Evolutionary conservation across 1,284 basidiomycete species (phyloP), one percentile per base, ranked within the genome.

Genomic region (Kwoniella shivajii): DNA sequence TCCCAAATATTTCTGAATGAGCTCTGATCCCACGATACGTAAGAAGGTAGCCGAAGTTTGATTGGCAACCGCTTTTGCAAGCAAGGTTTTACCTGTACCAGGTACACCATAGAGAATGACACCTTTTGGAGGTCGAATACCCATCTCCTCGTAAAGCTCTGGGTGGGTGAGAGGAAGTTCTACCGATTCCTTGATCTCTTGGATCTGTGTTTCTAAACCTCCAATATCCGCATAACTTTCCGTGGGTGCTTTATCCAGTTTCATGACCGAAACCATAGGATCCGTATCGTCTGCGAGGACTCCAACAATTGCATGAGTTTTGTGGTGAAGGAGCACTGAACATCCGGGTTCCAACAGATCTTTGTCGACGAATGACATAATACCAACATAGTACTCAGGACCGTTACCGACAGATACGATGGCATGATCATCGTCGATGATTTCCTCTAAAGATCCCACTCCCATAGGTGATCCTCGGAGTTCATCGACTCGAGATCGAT

Each of bases 101-200:
- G 96, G 96, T 6, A 95, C 94, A 72, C 96, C 96, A 71, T 99
- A 99, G 0, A 99, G 84, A 67, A 99, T 98, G 71, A 99, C 96
- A 82, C 96, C 96, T 78, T 99, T 99, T 33, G 96, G 96, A 36
- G 95, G 95, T 68, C 89, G 89, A 78, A 99, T 98, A 59, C 96
- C 96, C 96, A 99, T 98, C 82, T 99, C 95, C 78, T 99, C 95
- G 79, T 99, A 99, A 38, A 99, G 80, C 74, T 99, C 96, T 9
- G 96, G 96, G 76, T 99, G 96, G 16, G 95, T 99, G 45, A 99
- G 83, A 0, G 96, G 96, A 46, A 99, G 83, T 78, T 99, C 96
- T 59, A 99, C 95, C 24, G 95, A 92, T 87, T 99, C 95, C 88
- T 99, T 99, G 75, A 99, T 98, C 79, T 99, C 95, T 78, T 98